A percentile compares a stretch with the other conserved stretches of the same genome.
Evolutionary conservation across 202 grass and related monocot species (phyloP).

Genomic region (Cymbopogon flexuosus): DNA sequence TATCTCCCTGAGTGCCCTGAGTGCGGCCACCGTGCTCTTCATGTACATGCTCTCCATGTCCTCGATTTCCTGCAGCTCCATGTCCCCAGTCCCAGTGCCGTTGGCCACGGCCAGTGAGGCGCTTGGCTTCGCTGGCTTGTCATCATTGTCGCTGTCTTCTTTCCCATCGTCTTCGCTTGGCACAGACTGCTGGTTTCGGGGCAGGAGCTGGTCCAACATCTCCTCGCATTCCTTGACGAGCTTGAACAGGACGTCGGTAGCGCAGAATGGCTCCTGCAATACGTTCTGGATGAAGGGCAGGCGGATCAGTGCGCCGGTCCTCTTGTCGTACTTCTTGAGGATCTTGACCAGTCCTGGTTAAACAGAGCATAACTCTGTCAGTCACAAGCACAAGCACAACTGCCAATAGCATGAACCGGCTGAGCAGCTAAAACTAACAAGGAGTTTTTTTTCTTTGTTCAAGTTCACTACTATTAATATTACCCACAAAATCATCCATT

Average conservation of each 20-base stretch:
- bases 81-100: neutral
- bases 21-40: conserved; percentile 65
- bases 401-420: neutral
- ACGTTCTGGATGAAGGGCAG: conserved; percentile 73
- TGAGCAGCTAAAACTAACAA: neutral
- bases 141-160: conserved; percentile 26
- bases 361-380: neutral
- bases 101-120: conserved; percentile 29
- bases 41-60: conserved; percentile 65
- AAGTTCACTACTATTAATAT: neutral
- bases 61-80: conserved; percentile 56
- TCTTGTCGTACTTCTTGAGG: conserved; percentile 82
- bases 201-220: conserved; percentile 54
- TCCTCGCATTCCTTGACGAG: conserved; percentile 68
- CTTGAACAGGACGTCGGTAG: conserved; percentile 59
- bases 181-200: conserved; percentile 26
- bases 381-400: neutral
- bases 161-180: conserved; percentile 24
- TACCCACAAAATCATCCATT: neutral
- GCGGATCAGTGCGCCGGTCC: conserved; percentile 61
- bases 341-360: conserved; percentile 63
- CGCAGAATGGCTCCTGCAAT: conserved; percentile 69
- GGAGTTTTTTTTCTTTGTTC: neutral
- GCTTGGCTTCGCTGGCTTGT: conserved; percentile 1
- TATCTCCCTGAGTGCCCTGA: conserved; percentile 61